Evolutionary conservation across 441 rosid species (phyloP), one percentile per base, ranked within the genome.

Genomic region (Corymbia calophylla): DNA sequence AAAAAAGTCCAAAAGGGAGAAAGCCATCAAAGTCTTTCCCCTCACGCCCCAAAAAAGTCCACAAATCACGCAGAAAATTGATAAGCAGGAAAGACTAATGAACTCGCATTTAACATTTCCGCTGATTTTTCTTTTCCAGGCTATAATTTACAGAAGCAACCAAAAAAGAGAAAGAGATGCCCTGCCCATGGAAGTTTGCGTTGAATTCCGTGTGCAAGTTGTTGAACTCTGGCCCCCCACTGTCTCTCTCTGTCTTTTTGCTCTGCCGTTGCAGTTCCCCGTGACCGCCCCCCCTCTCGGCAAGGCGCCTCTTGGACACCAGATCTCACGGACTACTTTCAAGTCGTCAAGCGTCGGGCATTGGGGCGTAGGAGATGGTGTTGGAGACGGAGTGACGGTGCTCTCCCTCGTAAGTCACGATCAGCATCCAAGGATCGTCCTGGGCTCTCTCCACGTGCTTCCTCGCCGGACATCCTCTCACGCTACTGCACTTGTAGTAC

Each of bases 321-420:
- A 23, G 53, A 77, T 77, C 84, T 77, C 51, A 47, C 7, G 84
- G 8, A 14, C 17, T 44, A 29, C 27, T 39, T 73, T 4, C 18
- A 8, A 44, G 7, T 23, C 44, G 51, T 77, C 84, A 77, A 77
- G 84, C 14, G 84, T 44, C 51, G 84, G 84, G 84, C 51, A 23
- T 13, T 15, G 84, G 49, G 84, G n/a, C 84, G 84, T 44, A 77
- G 84, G 84, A 92, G 88, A 86, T 88, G 90, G 87, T 35, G n/a
- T 58, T 77, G 35, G 48, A 48, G n/a, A 87, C 86, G 35, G 84
- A 87, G 88, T 90, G 91, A 19, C 91, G 87, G 87, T 90, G 91
- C 64, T 90, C 91, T 25, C 89, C 89, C 88, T 90, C 91, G 91
- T 90, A 90, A 18, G 91, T 90, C 81, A 90, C 89, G 84, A 80